Percentiles rank a stretch among this genome's conserved stretches.
Conservation (phyloP, 2,329 filamentous ascomycete species). For the Verticillium dahliae region DNA sequence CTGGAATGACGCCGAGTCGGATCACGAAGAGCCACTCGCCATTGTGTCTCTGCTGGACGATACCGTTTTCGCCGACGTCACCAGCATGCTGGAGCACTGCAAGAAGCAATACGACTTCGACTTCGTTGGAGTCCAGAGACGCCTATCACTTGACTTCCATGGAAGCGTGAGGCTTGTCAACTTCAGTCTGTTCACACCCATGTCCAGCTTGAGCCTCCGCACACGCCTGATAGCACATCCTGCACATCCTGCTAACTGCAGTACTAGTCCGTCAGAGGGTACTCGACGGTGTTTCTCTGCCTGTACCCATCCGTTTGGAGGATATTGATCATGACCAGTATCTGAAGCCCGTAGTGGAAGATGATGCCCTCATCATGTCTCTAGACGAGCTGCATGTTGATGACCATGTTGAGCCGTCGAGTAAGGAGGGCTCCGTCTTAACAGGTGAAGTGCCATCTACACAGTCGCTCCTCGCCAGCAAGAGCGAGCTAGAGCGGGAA, state of each 20-base stretch:
- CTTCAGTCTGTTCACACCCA: conserved; percentile 35
- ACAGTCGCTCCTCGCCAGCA: conserved; percentile 38
- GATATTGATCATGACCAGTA: conserved; percentile 73
- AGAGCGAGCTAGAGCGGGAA: conserved; percentile 53
- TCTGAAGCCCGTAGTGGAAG: conserved; percentile 77
- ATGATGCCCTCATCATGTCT: conserved; percentile 82
- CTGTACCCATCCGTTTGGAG: conserved; percentile 51
- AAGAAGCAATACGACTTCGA: conserved; percentile 62
- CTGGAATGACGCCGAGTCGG: conserved; percentile 51
- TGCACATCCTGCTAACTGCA: background rate
- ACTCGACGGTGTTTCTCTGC: conserved; percentile 36
- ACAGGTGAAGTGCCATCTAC: conserved; percentile 14
- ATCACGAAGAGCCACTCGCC: conserved; percentile 53
- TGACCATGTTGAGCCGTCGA: conserved; percentile 19
- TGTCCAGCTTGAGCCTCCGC: background rate
- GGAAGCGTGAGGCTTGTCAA: conserved; percentile 71
- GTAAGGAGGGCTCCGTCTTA: conserved; percentile 1
- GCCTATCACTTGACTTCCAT: conserved; percentile 61
- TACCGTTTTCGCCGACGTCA: conserved; percentile 55
- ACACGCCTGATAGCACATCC: background rate
- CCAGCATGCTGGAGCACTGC: conserved; percentile 62
- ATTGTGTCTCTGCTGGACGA: conserved; percentile 65
- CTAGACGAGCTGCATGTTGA: conserved; percentile 67
- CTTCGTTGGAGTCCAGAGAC: conserved; percentile 52
- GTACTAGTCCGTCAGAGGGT: conserved; percentile 38